A percentile compares a stretch with the other conserved stretches of the same genome.
Conservation (phyloP, 2,329 filamentous ascomycete genomes). For the Septoria linicola region DNA sequence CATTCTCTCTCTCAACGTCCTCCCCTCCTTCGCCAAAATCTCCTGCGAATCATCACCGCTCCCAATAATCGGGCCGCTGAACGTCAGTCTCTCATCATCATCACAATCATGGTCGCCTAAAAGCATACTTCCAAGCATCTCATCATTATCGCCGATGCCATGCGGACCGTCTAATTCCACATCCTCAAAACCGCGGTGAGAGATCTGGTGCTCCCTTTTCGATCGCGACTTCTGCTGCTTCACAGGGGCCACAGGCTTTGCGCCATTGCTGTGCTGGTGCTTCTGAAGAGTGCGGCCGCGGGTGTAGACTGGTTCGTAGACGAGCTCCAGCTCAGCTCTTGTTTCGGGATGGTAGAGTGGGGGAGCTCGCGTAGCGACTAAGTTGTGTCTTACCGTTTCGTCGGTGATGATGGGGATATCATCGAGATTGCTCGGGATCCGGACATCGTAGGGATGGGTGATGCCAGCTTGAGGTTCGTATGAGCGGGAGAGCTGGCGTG, state of each 20-base stretch:
- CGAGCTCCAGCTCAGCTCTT: slow-evolving; percentile 8
- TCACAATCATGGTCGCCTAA: too few relatives aligned
- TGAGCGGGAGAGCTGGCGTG: not conserved
- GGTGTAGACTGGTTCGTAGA: not conserved
- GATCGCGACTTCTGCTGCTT: too few relatives aligned
- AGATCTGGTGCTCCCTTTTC: too few relatives aligned
- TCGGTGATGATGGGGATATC: slow-evolving; percentile 6
- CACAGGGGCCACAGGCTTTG: not conserved
- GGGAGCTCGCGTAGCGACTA: not conserved
- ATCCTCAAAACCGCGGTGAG: too few relatives aligned
- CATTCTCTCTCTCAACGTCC: not conserved
- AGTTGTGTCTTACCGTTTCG: not conserved
- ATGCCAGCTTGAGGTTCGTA: not conserved
- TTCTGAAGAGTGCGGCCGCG: not conserved
- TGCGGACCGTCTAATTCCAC: too few relatives aligned
- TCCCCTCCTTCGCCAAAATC: not conserved
- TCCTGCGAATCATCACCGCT: not conserved
- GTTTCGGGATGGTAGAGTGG: slow-evolving; percentile 9
- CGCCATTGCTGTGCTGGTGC: not conserved
- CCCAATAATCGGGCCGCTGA: slow-evolving; percentile 1
- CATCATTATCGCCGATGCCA: too few relatives aligned
- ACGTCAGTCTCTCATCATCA: not conserved
- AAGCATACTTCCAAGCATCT: too few relatives aligned
- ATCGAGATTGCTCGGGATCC: slow-evolving; percentile 7
- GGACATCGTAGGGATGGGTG: slow-evolving; percentile 6